Conservation (phyloP, 495 filamentous ascomycete genomes). For the Pseudomonodictys pantanalensis region DNA sequence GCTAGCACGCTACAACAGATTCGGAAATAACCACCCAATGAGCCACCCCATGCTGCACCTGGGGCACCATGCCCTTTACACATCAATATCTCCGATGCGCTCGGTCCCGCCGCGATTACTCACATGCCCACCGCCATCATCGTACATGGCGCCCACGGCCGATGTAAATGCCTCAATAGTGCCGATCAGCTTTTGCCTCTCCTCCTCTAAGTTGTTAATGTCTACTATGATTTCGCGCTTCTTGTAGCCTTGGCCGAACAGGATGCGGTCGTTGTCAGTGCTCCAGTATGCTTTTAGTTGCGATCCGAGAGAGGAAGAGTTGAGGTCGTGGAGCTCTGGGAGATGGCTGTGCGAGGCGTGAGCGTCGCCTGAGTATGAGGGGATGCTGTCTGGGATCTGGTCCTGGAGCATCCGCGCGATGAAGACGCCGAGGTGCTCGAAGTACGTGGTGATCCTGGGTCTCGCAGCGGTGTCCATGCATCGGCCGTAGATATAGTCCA, state of each 20-base stretch:
- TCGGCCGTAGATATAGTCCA: constrained; percentile 54
- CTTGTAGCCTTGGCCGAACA: constrained; percentile 37
- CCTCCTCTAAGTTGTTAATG: constrained; percentile 38
- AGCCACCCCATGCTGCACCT: background rate
- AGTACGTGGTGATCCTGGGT: constrained; percentile 7
- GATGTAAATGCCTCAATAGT: background rate
- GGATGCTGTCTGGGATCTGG: background rate
- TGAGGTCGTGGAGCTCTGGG: constrained; percentile 34
- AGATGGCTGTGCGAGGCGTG: background rate
- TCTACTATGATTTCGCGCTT: constrained; percentile 41
- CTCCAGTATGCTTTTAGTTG: constrained; percentile 41
- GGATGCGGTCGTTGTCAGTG: constrained; percentile 38
- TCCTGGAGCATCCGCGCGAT: constrained; percentile 4
- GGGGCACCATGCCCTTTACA: background rate
- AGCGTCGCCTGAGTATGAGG: background rate
- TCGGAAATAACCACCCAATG: background rate
- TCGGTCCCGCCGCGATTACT: background rate
- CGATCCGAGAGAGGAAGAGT: constrained; percentile 34
- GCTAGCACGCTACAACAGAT: background rate
- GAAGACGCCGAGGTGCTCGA: constrained; percentile 19
- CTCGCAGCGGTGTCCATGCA: constrained; percentile 21
- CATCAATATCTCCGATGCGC: constrained; percentile 5
- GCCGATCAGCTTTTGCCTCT: constrained; percentile 23
- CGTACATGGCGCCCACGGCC: background rate
- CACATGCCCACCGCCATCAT: background rate